phyloP scores from a whole-genome alignment of 1,284 basidiomycete genomes.

The Sporisorium graminicola region DNA sequence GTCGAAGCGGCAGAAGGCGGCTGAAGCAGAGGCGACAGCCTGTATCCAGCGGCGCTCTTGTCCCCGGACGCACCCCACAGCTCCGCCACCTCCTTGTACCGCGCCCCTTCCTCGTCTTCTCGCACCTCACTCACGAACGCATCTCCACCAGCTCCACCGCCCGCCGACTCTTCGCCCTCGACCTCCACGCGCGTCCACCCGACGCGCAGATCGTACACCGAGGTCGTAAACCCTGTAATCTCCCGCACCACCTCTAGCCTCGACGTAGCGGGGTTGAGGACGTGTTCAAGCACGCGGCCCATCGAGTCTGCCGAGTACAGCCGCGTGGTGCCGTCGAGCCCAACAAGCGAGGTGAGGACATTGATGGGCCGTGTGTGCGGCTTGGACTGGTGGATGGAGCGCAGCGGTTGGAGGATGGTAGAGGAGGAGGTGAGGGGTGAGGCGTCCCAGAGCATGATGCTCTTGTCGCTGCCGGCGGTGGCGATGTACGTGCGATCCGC shows the following conservation, averaged over 20 bases:
- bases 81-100: slow-evolving; percentile 14
- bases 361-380: slow-evolving; percentile 50
- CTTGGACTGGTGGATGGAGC: slow-evolving; percentile 19
- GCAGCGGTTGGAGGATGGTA: neutral
- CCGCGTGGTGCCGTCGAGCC: slow-evolving; percentile 3
- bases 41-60: slow-evolving; percentile 20
- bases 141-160: slow-evolving; percentile 5
- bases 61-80: slow-evolving; percentile 34
- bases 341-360: slow-evolving; percentile 12
- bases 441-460: slow-evolving; percentile 33
- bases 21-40: slow-evolving; percentile 15
- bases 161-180: slow-evolving; percentile 23
- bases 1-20: neutral
- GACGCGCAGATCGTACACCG: slow-evolving; percentile 35
- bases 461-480: slow-evolving; percentile 45
- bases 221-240: slow-evolving; percentile 32
- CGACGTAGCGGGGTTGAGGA: slow-evolving; percentile 5
- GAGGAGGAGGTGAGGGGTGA: slow-evolving; percentile 1
- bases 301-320: slow-evolving; percentile 53
- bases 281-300: slow-evolving; percentile 43
- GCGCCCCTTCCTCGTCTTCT: slow-evolving; percentile 23
- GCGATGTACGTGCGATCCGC: slow-evolving; percentile 17
- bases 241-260: slow-evolving; percentile 28
- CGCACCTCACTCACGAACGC: slow-evolving; percentile 13
- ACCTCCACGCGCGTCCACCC: slow-evolving; percentile 1